Evolutionary conservation across 2,329 filamentous ascomycete genomes (phyloP).

Genomic region (Daldinia sp.): DNA sequence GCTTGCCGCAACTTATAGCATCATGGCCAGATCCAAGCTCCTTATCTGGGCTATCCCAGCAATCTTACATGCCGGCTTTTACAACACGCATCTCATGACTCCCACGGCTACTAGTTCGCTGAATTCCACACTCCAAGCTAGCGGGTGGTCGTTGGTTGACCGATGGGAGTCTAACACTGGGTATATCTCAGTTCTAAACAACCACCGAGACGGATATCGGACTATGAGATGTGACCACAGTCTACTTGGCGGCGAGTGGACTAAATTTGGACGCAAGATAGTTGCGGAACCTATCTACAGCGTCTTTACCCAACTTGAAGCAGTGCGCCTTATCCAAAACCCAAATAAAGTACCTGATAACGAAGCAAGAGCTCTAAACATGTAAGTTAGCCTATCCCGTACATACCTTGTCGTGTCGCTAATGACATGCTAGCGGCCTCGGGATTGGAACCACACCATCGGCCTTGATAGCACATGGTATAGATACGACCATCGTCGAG

Average conservation of each 20-base stretch:
- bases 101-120: constrained; percentile 66
- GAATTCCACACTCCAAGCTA: constrained; percentile 69
- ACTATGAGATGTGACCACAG: constrained; percentile 94
- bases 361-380: constrained; percentile 82
- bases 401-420: not conserved
- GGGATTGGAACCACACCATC: constrained; percentile 92
- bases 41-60: constrained; percentile 75
- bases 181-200: constrained; percentile 91
- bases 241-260: constrained; percentile 91
- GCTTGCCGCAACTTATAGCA: constrained; percentile 69
- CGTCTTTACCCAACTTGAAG: constrained; percentile 95
- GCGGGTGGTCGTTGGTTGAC: constrained; percentile 80
- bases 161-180: constrained; percentile 88
- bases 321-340: constrained; percentile 79
- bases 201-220: constrained; percentile 72
- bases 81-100: constrained; percentile 78
- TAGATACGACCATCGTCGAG: constrained; percentile 93
- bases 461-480: constrained; percentile 84
- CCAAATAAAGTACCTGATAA: constrained; percentile 62
- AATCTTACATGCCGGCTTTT: constrained; percentile 72
- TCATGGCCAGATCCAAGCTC: constrained; percentile 73
- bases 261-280: constrained; percentile 59
- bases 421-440: constrained; percentile 69
- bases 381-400: constrained; percentile 65
- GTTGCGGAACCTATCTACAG: constrained; percentile 90